These are phyloP conservation scores for Entamoeba dispar DNA, from an alignment of 208 protist genomes.

Conservation along the genomic window DNA sequence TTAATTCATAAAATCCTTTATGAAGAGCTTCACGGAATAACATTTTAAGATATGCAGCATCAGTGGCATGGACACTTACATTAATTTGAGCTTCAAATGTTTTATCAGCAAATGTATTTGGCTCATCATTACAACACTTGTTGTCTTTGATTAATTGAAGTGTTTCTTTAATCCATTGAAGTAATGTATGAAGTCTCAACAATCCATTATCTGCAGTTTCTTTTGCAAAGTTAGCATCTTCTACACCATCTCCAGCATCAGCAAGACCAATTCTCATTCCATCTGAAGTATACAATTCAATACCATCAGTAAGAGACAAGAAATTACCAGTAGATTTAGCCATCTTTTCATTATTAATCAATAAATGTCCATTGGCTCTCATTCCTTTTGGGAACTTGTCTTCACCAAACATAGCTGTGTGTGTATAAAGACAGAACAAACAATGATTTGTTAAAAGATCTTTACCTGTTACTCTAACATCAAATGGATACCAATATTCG, in stretches of 20 bases:
- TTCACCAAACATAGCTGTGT: conserved; percentile 82
- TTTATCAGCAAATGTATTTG: background rate
- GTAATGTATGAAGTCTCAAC: conserved; percentile 72
- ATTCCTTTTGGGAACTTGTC: conserved; percentile 60
- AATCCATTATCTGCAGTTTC: conserved; percentile 71
- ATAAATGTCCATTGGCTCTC: conserved; percentile 91
- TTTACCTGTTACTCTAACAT: conserved; percentile 91
- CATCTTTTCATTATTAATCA: conserved; percentile 96
- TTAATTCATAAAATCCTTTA: conserved; percentile 70
- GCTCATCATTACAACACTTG: background rate
- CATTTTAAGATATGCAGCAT: conserved; percentile 42
- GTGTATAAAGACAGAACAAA: conserved; percentile 97
- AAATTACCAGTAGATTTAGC: conserved; percentile 98
- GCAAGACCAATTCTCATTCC: conserved; percentile 53
- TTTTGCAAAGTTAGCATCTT: conserved; percentile 90
- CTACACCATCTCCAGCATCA: conserved; percentile 76
- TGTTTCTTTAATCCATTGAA: conserved; percentile 62
- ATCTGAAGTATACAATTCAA: conserved; percentile 58
- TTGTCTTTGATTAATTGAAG: conserved; percentile 11
- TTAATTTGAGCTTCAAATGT: background rate
- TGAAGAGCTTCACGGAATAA: conserved; percentile 75
- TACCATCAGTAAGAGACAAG: conserved; percentile 51
- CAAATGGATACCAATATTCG: conserved; percentile 84
- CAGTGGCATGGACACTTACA: background rate
- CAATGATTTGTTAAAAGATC: conserved; percentile 98